Base-by-base conservation (phyloP, 805 yeast genomes). In the Suhomyces sp. region DNA sequence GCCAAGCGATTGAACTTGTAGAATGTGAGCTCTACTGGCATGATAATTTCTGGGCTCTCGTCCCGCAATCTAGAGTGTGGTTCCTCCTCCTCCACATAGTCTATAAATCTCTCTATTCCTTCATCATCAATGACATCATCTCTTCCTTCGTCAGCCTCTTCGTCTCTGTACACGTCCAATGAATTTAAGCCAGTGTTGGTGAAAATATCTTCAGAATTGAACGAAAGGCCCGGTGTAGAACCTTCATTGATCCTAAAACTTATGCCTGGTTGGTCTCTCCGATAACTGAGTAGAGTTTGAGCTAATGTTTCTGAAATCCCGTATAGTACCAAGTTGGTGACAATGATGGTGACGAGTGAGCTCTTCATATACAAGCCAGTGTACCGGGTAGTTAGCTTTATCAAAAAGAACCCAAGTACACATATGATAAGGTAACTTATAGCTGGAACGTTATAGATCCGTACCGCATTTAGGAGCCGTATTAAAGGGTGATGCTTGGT, bases 241-340 rank as follows among this genome's bases (percentile, higher is more conserved):
- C 25, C 13, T 19, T 49, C 54, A 17, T 47, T 33, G 19, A 58
- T 36, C 31, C 48, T 37, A 31, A 55, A 49, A 15, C 53, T 36
- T 4, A 62, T 12, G 18, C 35, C 14, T 5, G 64, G 65, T 12
- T 52, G 52, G 12, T 35, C 31, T 9, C 45, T 35, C 18, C 45
- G 34, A 37, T 53, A 65, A 29, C 62, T 41, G 17, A 62, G 51
- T 4, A 88, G 66, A 3, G 83, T 72, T 58, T 91, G 98, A 0
- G 98, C 98, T 43, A 90, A 54, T 0, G 90, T 77, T 55, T 91
- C 98, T 0, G 97, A 88, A n/a, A 88, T 79, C 0, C 96, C 96
- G 56, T 80, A 86, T 4, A 91, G 65, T 4, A 90, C 79, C 19
- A 85, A 61, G 52, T 91, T 91, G 1, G 96, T 82, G 16, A 81